Evolutionary conservation across 192 early-diverging fungal species (phyloP), one percentile per base, ranked within the genome.

Genomic region (Coemansia sp.): DNA sequence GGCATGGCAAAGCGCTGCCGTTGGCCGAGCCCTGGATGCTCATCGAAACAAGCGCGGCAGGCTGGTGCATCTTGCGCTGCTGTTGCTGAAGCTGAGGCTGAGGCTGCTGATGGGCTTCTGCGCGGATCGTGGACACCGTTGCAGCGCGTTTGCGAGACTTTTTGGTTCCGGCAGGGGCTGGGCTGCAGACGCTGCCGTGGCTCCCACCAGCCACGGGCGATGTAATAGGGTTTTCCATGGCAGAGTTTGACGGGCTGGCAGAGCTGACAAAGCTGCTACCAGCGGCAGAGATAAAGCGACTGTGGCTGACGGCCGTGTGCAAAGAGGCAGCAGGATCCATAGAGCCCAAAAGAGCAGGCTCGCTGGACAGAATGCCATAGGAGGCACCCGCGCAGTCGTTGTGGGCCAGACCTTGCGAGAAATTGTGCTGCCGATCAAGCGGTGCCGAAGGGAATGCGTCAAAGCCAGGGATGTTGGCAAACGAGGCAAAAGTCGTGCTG

Each of bases 131-230:
- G 18, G 72, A 65, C 29, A 74, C 69, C 0, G 78, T 81, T 7
- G 78, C 78, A 17, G 78, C 78, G 17, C 78, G 78, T 64, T 81
- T 81, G 60, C 78, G 78, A 0, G 78, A 75, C 49, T 56, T 59
- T 40, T 66, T 70, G n/a, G 55, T 31, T 0, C 58, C 54, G 6
- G 66, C 56, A 8, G 33, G 42, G 17, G 42, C 14, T 18, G 77
- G 77, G 61, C 69, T 80, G 59, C 58, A 55, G 42, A 76, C 54
- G 55, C 38, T 42, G 30, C 25, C 42, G 8, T 55, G 57, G 14
- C 34, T 45, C 52, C 33, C 48, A 48, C 29, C 2, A 22, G 45
- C 25, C 20, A 45, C 16, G 33, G 69, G 69, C 18, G 65, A 70
- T 14, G 65, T 25, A 11, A 63, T 25, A 25, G 16, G 14, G 52